A percentile compares a stretch with the other conserved stretches of the same genome.
Conservation (phyloP, 2,329 filamentous ascomycete genomes). For the Fusarium sp. region DNA sequence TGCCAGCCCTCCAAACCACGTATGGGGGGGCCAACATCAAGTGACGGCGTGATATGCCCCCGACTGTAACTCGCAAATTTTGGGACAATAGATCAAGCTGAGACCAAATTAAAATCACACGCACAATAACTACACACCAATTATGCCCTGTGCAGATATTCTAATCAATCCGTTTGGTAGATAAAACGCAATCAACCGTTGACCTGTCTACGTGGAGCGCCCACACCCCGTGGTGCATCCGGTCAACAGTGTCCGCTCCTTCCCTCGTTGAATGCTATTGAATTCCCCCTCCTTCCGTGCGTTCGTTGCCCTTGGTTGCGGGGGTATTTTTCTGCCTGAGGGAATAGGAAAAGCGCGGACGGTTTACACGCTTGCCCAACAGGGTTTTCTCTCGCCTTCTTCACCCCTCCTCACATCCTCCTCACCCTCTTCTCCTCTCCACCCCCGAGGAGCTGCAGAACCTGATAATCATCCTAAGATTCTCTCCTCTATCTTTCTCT, state of each 20-base stretch:
- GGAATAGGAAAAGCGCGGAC: neutral
- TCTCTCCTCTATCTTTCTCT: neutral
- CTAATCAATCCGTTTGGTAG: neutral
- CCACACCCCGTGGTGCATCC: neutral
- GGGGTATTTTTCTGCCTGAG: neutral
- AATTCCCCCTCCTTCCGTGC: neutral
- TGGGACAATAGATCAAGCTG: neutral
- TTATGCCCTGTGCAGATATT: neutral
- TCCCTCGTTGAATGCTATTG: neutral
- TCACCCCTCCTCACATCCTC: neutral
- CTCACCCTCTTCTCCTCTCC: neutral
- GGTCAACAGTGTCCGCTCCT: neutral
- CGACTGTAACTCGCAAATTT: neutral
- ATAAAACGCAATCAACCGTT: neutral
- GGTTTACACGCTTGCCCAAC: constrained; percentile 7
- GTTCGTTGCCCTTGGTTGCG: neutral
- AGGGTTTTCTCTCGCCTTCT: neutral
- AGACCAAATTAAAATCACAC: neutral
- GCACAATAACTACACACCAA: neutral
- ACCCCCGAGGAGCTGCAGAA: neutral
- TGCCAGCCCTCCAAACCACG: neutral
- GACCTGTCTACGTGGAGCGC: neutral
- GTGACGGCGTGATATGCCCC: neutral
- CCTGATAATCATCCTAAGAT: constrained; percentile 1
- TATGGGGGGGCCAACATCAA: neutral